phyloP scores from a whole-genome alignment of 2,329 filamentous ascomycete species.

The Paecilomyces variotii region DNA sequence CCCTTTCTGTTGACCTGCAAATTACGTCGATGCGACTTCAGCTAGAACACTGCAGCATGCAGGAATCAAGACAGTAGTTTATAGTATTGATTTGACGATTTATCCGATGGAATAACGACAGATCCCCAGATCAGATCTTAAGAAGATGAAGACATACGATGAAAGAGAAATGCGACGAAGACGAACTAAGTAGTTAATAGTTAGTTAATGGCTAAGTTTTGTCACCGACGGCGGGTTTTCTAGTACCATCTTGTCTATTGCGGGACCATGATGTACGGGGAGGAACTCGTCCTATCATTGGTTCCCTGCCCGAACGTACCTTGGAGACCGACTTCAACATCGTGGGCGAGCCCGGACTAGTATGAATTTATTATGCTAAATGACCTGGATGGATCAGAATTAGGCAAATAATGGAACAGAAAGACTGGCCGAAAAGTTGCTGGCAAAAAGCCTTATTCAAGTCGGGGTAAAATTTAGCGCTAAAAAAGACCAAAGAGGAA shows the following conservation, averaged over 20 bases:
- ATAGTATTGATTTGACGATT: background rate
- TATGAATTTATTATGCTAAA: background rate
- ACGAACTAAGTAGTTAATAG: no score
- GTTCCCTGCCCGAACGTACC: background rate
- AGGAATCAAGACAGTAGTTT: background rate
- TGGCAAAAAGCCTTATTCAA: background rate
- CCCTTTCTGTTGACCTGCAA: background rate
- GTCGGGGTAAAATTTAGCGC: background rate
- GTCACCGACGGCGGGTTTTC: background rate
- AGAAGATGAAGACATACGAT: background rate
- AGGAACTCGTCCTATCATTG: background rate
- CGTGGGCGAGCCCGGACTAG: background rate
- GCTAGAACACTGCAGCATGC: background rate
- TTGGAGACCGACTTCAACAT: background rate
- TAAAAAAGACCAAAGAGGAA: conserved; percentile 10
- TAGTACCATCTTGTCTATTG: background rate
- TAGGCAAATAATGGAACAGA: background rate
- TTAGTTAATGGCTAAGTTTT: background rate
- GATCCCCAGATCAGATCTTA: background rate
- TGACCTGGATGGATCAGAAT: conserved; percentile 6
- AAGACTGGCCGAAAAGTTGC: background rate
- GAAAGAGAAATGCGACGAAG: background rate
- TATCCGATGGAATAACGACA: background rate
- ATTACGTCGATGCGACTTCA: background rate
- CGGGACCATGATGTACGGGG: background rate